phyloP scores from a whole-genome alignment of 1,139 yeast species.

The Groenewaldozyma auringiensis region DNA sequence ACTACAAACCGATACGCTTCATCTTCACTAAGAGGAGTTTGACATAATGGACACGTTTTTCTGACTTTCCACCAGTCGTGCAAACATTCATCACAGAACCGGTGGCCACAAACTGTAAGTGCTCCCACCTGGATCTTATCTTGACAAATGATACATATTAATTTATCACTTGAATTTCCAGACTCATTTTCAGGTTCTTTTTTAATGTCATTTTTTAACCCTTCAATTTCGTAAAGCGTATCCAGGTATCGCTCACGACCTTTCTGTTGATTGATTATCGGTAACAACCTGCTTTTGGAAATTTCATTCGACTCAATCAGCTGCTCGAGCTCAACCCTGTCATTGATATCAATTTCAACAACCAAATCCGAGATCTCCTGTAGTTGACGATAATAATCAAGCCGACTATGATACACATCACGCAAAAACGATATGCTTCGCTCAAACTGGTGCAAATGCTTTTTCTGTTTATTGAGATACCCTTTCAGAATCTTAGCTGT shows the following conservation, averaged over 20 bases:
- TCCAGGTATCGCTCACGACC: conserved; percentile 51
- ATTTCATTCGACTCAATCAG: conserved; percentile 14
- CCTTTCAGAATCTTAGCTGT: not conserved
- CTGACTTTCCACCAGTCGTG: conserved; percentile 58
- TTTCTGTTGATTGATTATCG: conserved; percentile 18
- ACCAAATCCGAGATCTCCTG: conserved; percentile 84
- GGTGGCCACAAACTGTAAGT: conserved; percentile 83
- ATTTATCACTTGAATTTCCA: conserved; percentile 28
- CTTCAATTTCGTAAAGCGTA: conserved; percentile 32
- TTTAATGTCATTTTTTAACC: conserved; percentile 13
- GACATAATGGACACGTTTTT: conserved; percentile 72
- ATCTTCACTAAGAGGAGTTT: conserved; percentile 36
- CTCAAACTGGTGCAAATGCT: conserved; percentile 34
- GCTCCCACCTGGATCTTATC: conserved; percentile 64
- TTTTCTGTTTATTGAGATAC: conserved; percentile 35
- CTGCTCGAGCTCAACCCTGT: conserved; percentile 11
- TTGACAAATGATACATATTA: conserved; percentile 71
- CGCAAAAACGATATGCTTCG: conserved; percentile 50
- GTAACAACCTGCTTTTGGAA: conserved; percentile 13
- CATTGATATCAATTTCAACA: conserved; percentile 28
- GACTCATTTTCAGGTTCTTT: conserved; percentile 14
- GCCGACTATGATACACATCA: conserved; percentile 63
- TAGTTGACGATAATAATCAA: conserved; percentile 73
- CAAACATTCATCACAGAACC: conserved; percentile 73
- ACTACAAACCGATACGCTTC: conserved; percentile 57